Conservation (phyloP, 805 yeast genomes). For the Candida insectalens region DNA sequence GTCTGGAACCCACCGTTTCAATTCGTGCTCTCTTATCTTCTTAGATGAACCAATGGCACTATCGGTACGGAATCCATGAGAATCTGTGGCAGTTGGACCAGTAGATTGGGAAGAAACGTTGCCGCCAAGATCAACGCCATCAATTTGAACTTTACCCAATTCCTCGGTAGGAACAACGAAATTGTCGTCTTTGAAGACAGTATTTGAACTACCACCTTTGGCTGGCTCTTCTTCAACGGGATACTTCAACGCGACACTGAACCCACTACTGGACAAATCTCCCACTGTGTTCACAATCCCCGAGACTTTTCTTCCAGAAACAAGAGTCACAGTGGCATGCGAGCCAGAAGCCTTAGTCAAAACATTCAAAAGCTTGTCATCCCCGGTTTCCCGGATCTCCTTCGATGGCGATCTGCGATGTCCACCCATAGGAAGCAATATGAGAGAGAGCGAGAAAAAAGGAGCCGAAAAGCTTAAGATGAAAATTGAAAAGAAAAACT, state of each 20-base stretch:
- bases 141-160: conserved; percentile 38
- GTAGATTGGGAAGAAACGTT: not conserved
- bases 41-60: conserved; percentile 61
- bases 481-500: no score
- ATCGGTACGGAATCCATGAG: conserved; percentile 63
- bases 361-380: conserved; percentile 47
- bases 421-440: no score
- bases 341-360: conserved; percentile 54
- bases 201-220: conserved; percentile 19
- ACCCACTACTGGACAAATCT: conserved; percentile 28
- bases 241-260: conserved; percentile 45
- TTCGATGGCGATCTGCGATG: no score
- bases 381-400: no score
- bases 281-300: conserved; percentile 51
- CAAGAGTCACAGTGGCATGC: conserved; percentile 45
- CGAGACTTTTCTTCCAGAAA: conserved; percentile 47
- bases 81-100: conserved; percentile 2
- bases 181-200: conserved; percentile 24
- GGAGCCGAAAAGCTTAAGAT: not conserved
- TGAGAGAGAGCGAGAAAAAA: not conserved
- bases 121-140: conserved; percentile 25
- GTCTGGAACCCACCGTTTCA: conserved; percentile 82
- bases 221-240: conserved; percentile 29
- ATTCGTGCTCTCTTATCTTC: conserved; percentile 51
- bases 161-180: conserved; percentile 40